phyloP scores from a whole-genome alignment of 2,329 filamentous ascomycete genomes.

The Colletotrichum sp. region DNA sequence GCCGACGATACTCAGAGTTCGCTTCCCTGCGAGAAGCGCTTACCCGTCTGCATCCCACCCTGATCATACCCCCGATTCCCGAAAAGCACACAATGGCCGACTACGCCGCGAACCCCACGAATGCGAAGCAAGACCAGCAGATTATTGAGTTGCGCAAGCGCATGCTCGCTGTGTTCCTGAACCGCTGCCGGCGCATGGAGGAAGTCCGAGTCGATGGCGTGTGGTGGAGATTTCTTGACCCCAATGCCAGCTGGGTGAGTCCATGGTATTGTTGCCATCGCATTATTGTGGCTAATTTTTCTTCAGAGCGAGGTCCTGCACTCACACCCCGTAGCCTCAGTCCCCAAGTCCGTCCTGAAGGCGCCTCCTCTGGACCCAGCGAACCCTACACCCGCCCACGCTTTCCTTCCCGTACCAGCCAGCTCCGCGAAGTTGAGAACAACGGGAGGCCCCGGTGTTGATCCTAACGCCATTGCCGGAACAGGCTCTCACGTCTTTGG shows the following conservation, averaged over 20 bases:
- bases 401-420: slow-evolving; percentile 84
- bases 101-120: slow-evolving; percentile 96
- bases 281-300: slow-evolving; percentile 26
- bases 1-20: slow-evolving; percentile 95
- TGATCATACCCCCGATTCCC: slow-evolving; percentile 95
- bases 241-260: slow-evolving; percentile 95
- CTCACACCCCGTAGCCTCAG: slow-evolving; percentile 85
- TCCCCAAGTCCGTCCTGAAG: slow-evolving; percentile 93
- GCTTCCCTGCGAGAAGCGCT: slow-evolving; percentile 87
- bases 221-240: slow-evolving; percentile 97
- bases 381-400: slow-evolving; percentile 88
- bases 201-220: slow-evolving; percentile 91
- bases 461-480: slow-evolving; percentile 39
- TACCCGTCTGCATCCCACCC: slow-evolving; percentile 88
- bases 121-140: slow-evolving; percentile 94
- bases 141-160: slow-evolving; percentile 97
- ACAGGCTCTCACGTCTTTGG: slow-evolving; percentile 65
- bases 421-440: slow-evolving; percentile 84
- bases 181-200: slow-evolving; percentile 91
- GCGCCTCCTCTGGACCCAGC: slow-evolving; percentile 94
- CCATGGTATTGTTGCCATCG: neutral
- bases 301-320: slow-evolving; percentile 88
- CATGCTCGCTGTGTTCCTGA: slow-evolving; percentile 95
- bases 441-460: slow-evolving; percentile 29
- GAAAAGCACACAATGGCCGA: slow-evolving; percentile 99